Evolutionary conservation across 441 rosid genomes (phyloP).

Genomic region (Dalechampia spathulata): DNA sequence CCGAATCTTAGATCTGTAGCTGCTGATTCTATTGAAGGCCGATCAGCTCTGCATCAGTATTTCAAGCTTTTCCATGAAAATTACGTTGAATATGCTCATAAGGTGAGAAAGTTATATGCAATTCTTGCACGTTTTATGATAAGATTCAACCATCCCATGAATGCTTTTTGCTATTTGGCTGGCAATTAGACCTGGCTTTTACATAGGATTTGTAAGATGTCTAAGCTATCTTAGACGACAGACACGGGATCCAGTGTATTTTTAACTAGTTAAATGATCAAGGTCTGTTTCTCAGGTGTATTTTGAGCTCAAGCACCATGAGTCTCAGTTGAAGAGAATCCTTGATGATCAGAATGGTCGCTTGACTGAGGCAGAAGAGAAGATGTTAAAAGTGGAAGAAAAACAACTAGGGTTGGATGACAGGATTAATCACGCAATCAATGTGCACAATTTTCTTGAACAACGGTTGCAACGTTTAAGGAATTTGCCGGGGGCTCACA

Average conservation of each 20-base stretch:
- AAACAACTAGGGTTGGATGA: constrained; percentile 56
- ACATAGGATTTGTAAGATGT: neutral
- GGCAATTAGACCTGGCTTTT: neutral
- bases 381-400: constrained; percentile 58
- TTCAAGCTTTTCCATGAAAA: constrained; percentile 91
- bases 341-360: constrained; percentile 69
- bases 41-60: constrained; percentile 77
- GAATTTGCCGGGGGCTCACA: constrained; percentile 70
- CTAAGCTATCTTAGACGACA: neutral
- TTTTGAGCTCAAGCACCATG: constrained; percentile 90
- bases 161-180: neutral
- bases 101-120: constrained; percentile 40
- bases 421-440: constrained; percentile 44
- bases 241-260: neutral
- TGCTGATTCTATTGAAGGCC: constrained; percentile 92
- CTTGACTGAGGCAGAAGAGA: constrained; percentile 48
- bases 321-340: constrained; percentile 74
- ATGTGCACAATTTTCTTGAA: constrained; percentile 48
- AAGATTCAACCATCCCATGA: neutral
- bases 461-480: constrained; percentile 59
- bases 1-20: constrained; percentile 65
- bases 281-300: constrained; percentile 41
- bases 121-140: neutral
- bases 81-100: constrained; percentile 93
- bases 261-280: constrained; percentile 2